Base-by-base conservation (phyloP, 164 flowering plant species). In the Akebia trifoliata region DNA sequence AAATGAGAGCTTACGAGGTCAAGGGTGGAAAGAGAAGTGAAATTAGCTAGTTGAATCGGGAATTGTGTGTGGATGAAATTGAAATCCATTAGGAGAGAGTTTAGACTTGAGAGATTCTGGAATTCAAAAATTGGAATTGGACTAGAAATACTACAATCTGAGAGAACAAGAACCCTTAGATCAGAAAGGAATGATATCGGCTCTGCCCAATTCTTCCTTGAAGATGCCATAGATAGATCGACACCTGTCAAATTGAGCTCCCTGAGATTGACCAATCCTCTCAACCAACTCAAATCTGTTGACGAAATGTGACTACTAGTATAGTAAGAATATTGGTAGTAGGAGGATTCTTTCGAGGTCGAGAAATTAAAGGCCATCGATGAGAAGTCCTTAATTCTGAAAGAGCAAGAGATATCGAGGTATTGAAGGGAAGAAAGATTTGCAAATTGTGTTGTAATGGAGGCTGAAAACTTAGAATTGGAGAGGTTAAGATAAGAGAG, bases 111-210 rank as follows among this genome's bases (percentile, higher is more conserved):
- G 39, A 61, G 53, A 47, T 67, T 67, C 20, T 40, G 66, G 10
- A 47, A 54, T 5, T 61, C 40, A 15, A 32, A 8, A 2, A 50
- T 21, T 0, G 62, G 66, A 56, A 67, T 15, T 4, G 51, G 26
- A 38, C 71, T 52, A 4, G 52, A 61, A 56, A 67, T 50, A 36
- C 46, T 28, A 36, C 62, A 67, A 50, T 51, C 11, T 2, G 66
- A 61, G 18, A 67, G 66, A 35, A 10, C n/a, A n/a, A n/a, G n/a
- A n/a, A n/a, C n/a, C n/a, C n/a, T n/a, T n/a, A n/a, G n/a, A n/a
- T n/a, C n/a, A n/a, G n/a, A n/a, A n/a, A n/a, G n/a, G n/a, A 38
- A 66, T 65, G 65, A 66, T n/a, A 66, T 21, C 5, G 66, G 62
- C 39, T 61, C 48, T 14, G 62, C 66, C 66, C 62, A 67, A 28